A percentile compares a stretch with the other conserved stretches of the same genome.
These are phyloP conservation scores for Solanum tarijense DNA, from an alignment of 257 asterid genomes.

Conservation along the genomic window DNA sequence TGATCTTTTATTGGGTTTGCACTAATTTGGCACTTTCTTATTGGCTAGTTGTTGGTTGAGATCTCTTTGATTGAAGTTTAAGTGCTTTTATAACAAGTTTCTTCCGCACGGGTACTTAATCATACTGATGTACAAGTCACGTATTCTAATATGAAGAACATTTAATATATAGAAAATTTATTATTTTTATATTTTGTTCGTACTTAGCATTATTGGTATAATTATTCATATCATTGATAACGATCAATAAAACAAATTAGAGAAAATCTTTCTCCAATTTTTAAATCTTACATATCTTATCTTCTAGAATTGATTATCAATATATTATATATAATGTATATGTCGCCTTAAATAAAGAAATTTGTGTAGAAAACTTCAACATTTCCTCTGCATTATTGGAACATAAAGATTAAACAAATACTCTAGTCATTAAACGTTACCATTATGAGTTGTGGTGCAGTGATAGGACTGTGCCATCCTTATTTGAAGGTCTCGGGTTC, in stretches of 20 bases:
- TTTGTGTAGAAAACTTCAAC: not conserved
- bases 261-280: not conserved
- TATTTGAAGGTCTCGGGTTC: too few relatives aligned
- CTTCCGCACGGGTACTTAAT: too few relatives aligned
- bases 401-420: not conserved
- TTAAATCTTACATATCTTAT: not conserved
- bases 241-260: not conserved
- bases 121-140: too few relatives aligned
- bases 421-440: not conserved
- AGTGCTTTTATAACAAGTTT: too few relatives aligned
- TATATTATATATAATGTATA: not conserved
- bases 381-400: not conserved
- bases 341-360: not conserved
- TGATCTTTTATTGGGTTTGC: too few relatives aligned
- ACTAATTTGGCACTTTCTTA: too few relatives aligned
- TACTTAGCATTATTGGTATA: not conserved
- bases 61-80: too few relatives aligned
- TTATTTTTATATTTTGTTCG: not conserved
- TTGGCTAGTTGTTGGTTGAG: too few relatives aligned
- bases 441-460: too few relatives aligned
- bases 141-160: too few relatives aligned
- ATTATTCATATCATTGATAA: not conserved
- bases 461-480: too few relatives aligned
- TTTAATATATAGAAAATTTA: too few relatives aligned
- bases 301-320: not conserved